Evolutionary conservation across 208 protist species (phyloP).

Genomic region (Leishmania martiniquensis): DNA sequence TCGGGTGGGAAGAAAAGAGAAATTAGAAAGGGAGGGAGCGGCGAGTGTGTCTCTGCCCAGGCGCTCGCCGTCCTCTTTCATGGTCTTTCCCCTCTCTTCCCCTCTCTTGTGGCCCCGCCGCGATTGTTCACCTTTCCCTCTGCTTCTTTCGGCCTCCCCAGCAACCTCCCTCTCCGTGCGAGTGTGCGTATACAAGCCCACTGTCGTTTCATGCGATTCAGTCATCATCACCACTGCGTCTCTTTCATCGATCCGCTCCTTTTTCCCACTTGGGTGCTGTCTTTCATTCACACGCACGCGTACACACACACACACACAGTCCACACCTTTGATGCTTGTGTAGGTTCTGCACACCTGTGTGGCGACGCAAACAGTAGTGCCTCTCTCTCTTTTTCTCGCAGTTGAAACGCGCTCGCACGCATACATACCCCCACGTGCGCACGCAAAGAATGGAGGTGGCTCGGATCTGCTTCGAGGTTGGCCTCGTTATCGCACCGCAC

Average conservation of each 20-base stretch:
- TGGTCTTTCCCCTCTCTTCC: background rate
- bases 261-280: background rate
- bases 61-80: background rate
- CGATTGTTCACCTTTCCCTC: background rate
- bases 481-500: conserved; percentile 65
- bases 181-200: no score
- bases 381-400: background rate
- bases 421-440: background rate
- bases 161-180: no score
- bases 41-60: background rate
- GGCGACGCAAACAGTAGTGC: background rate
- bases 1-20: background rate
- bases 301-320: background rate
- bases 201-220: no score
- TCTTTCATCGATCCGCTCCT: no score
- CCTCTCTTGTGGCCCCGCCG: background rate
- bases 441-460: conserved; percentile 1
- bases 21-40: background rate
- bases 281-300: background rate
- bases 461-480: conserved; percentile 39
- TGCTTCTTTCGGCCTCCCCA: background rate
- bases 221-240: background rate
- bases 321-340: background rate
- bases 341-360: background rate
- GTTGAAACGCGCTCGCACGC: background rate